Conservation (phyloP, 306 rosid genomes). For the Cyclanthera cordifolia region DNA sequence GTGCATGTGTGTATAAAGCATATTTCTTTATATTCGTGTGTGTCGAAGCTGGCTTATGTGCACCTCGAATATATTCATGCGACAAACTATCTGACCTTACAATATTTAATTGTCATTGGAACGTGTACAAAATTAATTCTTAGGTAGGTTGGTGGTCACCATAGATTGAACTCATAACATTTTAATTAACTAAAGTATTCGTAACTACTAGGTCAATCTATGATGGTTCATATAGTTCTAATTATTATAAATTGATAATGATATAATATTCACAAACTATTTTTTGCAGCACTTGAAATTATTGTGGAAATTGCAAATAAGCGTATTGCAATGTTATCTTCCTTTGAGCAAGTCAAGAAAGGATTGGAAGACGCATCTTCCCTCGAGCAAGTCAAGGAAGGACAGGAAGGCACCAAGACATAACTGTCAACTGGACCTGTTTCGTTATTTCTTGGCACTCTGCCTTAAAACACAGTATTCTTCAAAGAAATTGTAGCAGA, state of each 20-base stretch:
- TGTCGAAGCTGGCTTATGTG: too few species aligned
- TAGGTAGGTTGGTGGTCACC: too few species aligned
- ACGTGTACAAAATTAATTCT: too few species aligned
- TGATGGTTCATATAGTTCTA: too few species aligned
- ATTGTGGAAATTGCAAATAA: constrained; percentile 65
- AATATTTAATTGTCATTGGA: too few species aligned
- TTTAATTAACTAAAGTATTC: too few species aligned
- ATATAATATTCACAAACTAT: not conserved
- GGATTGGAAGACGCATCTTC: constrained; percentile 34
- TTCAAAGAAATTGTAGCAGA: not conserved
- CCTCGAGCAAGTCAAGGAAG: constrained; percentile 38
- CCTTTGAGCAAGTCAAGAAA: constrained; percentile 40
- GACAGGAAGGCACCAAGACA: constrained; percentile 17
- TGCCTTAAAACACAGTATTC: not conserved
- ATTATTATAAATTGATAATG: not conserved
- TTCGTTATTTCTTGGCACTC: not conserved
- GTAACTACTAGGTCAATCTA: too few species aligned
- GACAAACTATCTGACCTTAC: too few species aligned
- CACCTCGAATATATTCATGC: too few species aligned
- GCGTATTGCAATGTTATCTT: constrained; percentile 39
- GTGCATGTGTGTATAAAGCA: too few species aligned
- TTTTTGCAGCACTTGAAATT: constrained; percentile 54
- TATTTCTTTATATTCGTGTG: too few species aligned
- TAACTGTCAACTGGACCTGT: not conserved
- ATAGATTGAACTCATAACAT: too few species aligned